Evolutionary conservation across 495 filamentous ascomycete genomes (phyloP), one percentile per base, ranked within the genome.

Genomic region (Aspergillus olivimuriae): DNA sequence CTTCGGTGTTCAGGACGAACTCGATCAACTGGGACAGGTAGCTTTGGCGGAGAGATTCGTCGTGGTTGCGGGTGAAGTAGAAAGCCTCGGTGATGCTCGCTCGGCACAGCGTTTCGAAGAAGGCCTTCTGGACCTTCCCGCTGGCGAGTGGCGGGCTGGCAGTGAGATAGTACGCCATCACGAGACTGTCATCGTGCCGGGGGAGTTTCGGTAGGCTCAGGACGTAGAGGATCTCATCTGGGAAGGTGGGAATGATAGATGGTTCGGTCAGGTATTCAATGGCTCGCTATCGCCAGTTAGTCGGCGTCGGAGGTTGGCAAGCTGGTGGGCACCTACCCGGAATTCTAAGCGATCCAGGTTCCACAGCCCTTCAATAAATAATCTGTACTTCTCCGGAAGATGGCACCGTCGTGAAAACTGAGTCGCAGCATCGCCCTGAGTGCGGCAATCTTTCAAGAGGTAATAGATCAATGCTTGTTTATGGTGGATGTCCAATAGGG

Each of bases 331-430:
- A 54, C 64, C 31, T 51, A 83, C 75, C 50, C 75, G 72, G 61
- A 86, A 88, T 36, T 87, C 73, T 18, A 77, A 62, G 34, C 74
- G 72, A 58, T 92, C 87, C 66, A 92, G 68, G 40, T 83, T 72
- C 85, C 86, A 90, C n/a, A 92, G 63, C 3, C 86, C 86, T 44
- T 82, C 80, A 58, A 90, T 86, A 44, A 86, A 83, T 20, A 84
- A 77, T 50, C 76, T 77, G 56, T 87, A 90, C 47, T 81, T 83
- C 16, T 73, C 61, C 0, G 86, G 84, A 12, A 82, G 60, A 48
- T 80, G 76, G 15, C 77, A 80, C 19, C 61, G 54, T 30, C 71
- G 66, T 21, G 82, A 76, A 49, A 79, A 77, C 6, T 67, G 62
- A 3, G 63, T 57, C 2, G 74, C 66, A 17, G 70, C 55, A 33